Conservation (phyloP, 208 protist species). For the Trypanosoma avium region DNA sequence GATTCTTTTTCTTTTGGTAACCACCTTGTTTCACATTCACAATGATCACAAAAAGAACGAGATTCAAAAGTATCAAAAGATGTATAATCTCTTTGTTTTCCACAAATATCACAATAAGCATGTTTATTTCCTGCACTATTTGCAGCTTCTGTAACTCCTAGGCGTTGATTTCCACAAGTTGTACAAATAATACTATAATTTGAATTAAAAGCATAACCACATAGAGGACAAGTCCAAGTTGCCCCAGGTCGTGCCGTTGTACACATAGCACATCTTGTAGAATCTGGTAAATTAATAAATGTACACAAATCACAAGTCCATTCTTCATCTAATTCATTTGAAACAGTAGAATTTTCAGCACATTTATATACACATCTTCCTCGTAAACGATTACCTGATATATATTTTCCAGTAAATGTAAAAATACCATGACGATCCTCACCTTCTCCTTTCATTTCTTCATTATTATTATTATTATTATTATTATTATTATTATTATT, state of each 20-base stretch:
- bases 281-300: slow-evolving; percentile 66
- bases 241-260: slow-evolving; percentile 62
- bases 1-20: slow-evolving; percentile 52
- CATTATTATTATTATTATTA: not conserved
- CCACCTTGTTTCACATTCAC: slow-evolving; percentile 55
- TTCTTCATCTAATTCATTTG: slow-evolving; percentile 28
- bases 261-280: slow-evolving; percentile 84
- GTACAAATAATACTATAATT: slow-evolving; percentile 47
- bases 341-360: slow-evolving; percentile 23
- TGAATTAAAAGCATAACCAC: slow-evolving; percentile 80
- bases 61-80: slow-evolving; percentile 51
- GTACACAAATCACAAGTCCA: slow-evolving; percentile 84
- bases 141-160: slow-evolving; percentile 23
- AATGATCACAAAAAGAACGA: slow-evolving; percentile 43
- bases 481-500: no score
- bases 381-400: slow-evolving; percentile 35
- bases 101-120: slow-evolving; percentile 54
- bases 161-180: slow-evolving; percentile 64
- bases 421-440: slow-evolving; percentile 53
- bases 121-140: slow-evolving; percentile 4
- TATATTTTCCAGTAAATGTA: slow-evolving; percentile 39
- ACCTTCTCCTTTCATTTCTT: slow-evolving; percentile 43
- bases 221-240: slow-evolving; percentile 71
- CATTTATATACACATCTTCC: slow-evolving; percentile 63
- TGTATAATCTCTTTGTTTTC: slow-evolving; percentile 35